Evolutionary conservation across 257 asterid species (phyloP).

Genomic region (Primulina eburnea): DNA sequence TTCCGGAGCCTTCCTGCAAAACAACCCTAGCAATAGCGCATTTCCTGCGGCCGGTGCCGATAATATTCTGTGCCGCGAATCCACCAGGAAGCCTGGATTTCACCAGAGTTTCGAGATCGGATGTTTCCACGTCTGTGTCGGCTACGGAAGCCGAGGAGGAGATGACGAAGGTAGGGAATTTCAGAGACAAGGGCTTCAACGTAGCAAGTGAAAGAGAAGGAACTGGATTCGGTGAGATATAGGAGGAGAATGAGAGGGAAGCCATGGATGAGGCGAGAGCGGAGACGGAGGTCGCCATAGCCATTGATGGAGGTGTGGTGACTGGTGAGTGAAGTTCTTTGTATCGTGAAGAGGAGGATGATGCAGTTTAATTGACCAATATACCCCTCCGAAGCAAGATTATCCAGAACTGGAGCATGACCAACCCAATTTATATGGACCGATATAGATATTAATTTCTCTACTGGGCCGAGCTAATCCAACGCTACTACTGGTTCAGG

Average conservation of each 20-base stretch:
- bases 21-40: constrained; percentile 94
- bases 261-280: constrained; percentile 69
- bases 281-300: constrained; percentile 56
- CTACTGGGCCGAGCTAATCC: neutral
- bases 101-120: constrained; percentile 57
- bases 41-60: constrained; percentile 91
- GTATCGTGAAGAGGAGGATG: constrained; percentile 20
- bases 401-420: neutral
- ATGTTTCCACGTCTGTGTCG: constrained; percentile 42
- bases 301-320: constrained; percentile 17
- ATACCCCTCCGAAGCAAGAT: constrained; percentile 19
- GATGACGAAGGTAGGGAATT: constrained; percentile 31
- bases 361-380: constrained; percentile 13
- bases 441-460: too few relatives aligned
- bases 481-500: neutral
- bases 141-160: constrained; percentile 49
- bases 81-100: constrained; percentile 94
- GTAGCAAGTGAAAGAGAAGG: constrained; percentile 36
- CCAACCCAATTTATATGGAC: neutral
- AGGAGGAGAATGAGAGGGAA: constrained; percentile 84
- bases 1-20: constrained; percentile 89
- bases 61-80: constrained; percentile 79
- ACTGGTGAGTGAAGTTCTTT: neutral
- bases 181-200: constrained; percentile 36
- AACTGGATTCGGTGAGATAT: constrained; percentile 47